Percentiles rank a stretch among this genome's conserved stretches.
These are phyloP conservation scores for Alternaria angustiovoidea DNA, from an alignment of 2,329 filamentous ascomycete species.

Conservation along the genomic window DNA sequence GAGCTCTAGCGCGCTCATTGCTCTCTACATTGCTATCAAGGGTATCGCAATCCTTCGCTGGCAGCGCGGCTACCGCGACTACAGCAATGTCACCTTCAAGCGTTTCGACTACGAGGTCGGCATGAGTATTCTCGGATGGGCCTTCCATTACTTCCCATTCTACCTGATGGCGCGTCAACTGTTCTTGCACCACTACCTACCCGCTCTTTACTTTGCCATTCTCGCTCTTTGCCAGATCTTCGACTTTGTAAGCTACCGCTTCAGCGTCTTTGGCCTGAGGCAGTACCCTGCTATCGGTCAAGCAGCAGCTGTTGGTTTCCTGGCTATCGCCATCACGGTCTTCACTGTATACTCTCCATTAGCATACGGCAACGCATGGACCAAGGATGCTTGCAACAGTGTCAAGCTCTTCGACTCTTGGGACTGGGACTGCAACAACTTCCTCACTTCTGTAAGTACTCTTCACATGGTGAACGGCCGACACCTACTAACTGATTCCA, in stretches of 20 bases:
- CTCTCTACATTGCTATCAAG: conserved; percentile 83
- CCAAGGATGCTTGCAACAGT: conserved; percentile 81
- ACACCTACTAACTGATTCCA: conserved; percentile 19
- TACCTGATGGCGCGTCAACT: conserved; percentile 98
- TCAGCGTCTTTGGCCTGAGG: conserved; percentile 72
- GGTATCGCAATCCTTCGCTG: conserved; percentile 86
- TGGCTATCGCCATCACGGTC: conserved; percentile 75
- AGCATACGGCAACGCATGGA: conserved; percentile 94
- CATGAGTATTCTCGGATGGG: conserved; percentile 89
- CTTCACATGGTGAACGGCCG: conserved; percentile 7
- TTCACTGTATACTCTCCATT: conserved; percentile 90
- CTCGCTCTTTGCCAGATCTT: conserved; percentile 88
- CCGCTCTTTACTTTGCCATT: conserved; percentile 93
- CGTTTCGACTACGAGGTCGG: conserved; percentile 98
- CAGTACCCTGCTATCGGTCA: conserved; percentile 78
- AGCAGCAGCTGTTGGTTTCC: conserved; percentile 74
- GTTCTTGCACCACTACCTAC: conserved; percentile 98
- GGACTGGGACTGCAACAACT: conserved; percentile 99
- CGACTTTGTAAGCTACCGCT: conserved; percentile 81
- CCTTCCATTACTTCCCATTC: conserved; percentile 98
- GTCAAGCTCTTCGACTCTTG: conserved; percentile 88
- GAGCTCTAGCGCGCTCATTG: conserved; percentile 80
- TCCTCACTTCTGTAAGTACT: conserved; percentile 81
- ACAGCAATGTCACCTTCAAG: conserved; percentile 82
- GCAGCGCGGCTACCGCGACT: conserved; percentile 93